These are phyloP conservation scores for Sporothrix curviconia DNA, from an alignment of 2,329 filamentous ascomycete species.

Conservation along the genomic window DNA sequence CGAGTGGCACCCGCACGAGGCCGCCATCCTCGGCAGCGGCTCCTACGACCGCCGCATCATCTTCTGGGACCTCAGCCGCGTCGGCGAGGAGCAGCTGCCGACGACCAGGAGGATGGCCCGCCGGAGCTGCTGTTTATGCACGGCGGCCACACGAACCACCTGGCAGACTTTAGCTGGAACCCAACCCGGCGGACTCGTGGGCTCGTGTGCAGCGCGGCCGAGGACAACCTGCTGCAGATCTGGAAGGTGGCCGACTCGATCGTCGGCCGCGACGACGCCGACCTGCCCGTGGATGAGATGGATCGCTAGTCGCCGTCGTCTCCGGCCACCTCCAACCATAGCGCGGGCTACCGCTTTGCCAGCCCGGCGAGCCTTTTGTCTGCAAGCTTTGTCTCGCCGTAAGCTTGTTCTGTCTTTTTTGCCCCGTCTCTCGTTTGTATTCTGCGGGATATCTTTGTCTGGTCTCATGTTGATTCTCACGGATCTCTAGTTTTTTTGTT, in stretches of 20 bases:
- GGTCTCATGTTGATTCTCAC: background rate
- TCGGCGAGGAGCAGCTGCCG: conserved; percentile 93
- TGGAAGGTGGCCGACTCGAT: conserved; percentile 84
- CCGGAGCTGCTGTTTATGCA: conserved; percentile 99
- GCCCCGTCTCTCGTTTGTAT: too few species aligned
- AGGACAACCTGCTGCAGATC: conserved; percentile 94
- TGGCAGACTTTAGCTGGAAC: conserved; percentile 98
- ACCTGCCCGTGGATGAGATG: conserved; percentile 70
- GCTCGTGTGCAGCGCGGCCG: conserved; percentile 90
- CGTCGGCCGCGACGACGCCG: conserved; percentile 68
- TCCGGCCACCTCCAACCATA: too few species aligned
- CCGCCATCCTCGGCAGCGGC: conserved; percentile 79
- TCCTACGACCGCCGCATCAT: conserved; percentile 90
- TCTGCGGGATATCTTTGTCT: too few species aligned
- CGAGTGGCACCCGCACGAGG: conserved; percentile 89
- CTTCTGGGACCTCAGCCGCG: conserved; percentile 90
- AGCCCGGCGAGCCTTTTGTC: background rate
- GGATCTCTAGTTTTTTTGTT: background rate
- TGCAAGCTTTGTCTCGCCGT: background rate
- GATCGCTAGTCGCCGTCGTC: conserved; percentile 47
- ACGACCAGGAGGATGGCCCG: conserved; percentile 90
- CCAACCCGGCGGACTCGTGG: conserved; percentile 89
- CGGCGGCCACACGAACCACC: conserved; percentile 92
- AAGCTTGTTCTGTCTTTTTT: background rate
- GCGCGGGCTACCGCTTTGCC: too few species aligned